Base-by-base conservation (phyloP, 2,329 filamentous ascomycete species). In the Fusarium liriodendri region DNA sequence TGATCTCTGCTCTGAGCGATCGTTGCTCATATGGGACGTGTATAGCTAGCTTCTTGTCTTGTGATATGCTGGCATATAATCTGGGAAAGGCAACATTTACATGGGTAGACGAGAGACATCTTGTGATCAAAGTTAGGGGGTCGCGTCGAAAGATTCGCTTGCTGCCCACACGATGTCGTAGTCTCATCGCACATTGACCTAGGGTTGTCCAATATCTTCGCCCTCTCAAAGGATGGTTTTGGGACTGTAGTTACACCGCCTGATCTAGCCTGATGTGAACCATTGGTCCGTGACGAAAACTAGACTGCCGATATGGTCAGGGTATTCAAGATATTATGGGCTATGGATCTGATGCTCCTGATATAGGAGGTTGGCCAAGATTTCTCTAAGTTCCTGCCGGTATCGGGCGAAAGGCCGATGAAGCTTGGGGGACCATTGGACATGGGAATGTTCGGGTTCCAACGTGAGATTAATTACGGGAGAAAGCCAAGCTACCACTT, bases 1-100 rank as follows among this genome's bases (percentile, higher is more conserved):
- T 6, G 77, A 79, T 14, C 76, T 81, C 6, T 81, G 80, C 27
- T 82, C 80, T 14, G 82, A 79, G 60, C 62, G 66, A 55, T 29
- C 47, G 5, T 80, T 78, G 25, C 37, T 37, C 69, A 72, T 59
- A 52, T 68, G 50, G 74, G 42, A 54, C n/a, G 62, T 64, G 18
- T 35, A 68, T 7, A 64, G 66, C 8, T 25, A 72, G 3, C 35
- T 45, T 1, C 74, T 67, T 54, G 78, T 3, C 22, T 18, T 35
- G 66, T 5, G 72, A 77, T n/a, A 77, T 75, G 60, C 52, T 54
- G 3, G 38, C 38, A 14, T 64, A 72, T 32, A 63, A 62, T 5
- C 66, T 0, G 67, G 20, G 11, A 54, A 63, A 27, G 42, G 72
- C 40, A 75, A 33, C 2, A 63, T 75, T 18, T 35, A 68, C 33